Evolutionary conservation across 441 rosid species (phyloP).

Genomic region (Populus hybrid): DNA sequence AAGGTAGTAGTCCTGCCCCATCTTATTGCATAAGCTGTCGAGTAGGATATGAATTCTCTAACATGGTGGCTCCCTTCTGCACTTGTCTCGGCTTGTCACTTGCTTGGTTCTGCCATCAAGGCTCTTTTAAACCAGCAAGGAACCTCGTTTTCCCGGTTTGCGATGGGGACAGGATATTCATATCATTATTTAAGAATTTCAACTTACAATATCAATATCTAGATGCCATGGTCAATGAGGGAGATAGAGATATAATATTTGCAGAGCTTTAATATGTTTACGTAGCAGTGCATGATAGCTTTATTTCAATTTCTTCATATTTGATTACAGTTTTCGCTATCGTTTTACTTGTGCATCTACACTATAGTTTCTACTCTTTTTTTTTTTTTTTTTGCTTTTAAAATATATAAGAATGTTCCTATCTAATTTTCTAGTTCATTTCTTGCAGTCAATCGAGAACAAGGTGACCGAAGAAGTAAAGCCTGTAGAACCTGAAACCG

Average conservation of each 20-base stretch:
- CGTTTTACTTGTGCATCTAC: neutral
- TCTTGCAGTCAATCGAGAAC: constrained; percentile 17
- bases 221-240: neutral
- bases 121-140: neutral
- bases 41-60: neutral
- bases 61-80: neutral
- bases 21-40: neutral
- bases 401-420: neutral
- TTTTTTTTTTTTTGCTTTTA: neutral
- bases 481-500: neutral
- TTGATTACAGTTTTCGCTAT: neutral
- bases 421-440: neutral
- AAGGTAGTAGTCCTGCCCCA: neutral
- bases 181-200: neutral
- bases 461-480: constrained; percentile 14
- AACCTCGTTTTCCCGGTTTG: neutral
- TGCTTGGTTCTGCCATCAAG: neutral
- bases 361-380: neutral
- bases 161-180: neutral
- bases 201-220: neutral
- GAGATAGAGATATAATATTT: neutral
- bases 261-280: neutral
- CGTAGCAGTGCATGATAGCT: neutral
- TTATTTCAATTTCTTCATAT: neutral
- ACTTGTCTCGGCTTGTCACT: neutral